Conservation (phyloP, 495 filamentous ascomycete species). For the Recurvomyces mirabilis region DNA sequence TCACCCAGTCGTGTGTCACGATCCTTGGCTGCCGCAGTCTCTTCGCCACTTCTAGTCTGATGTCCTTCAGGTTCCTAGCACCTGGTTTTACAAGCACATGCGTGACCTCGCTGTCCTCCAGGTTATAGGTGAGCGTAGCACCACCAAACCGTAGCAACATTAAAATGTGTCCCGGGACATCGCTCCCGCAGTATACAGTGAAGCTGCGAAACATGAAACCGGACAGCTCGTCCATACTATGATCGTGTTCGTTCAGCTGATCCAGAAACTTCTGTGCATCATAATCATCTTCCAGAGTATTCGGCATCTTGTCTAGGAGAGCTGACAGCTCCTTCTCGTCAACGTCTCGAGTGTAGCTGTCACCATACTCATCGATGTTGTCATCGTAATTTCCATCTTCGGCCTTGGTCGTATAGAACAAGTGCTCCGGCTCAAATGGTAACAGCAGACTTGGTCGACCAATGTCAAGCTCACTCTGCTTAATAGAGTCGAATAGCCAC, state of each 20-base stretch:
- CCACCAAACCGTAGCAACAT: conserved; percentile 55
- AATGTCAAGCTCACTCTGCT: conserved; percentile 52
- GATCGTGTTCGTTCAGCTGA: conserved; percentile 47
- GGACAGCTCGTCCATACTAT: conserved; percentile 38
- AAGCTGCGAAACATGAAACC: conserved; percentile 60
- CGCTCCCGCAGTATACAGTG: conserved; percentile 42
- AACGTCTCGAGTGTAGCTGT: conserved; percentile 72
- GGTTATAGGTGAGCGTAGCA: conserved; percentile 39
- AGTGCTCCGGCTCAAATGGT: conserved; percentile 58
- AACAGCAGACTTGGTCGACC: conserved; percentile 46
- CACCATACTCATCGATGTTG: conserved; percentile 64
- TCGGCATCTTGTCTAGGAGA: conserved; percentile 40
- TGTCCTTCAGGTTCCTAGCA: conserved; percentile 30
- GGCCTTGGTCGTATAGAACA: conserved; percentile 43
- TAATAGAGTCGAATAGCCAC: conserved; percentile 78
- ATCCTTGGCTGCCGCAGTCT: conserved; percentile 52
- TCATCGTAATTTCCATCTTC: conserved; percentile 35
- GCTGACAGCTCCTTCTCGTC: conserved; percentile 51
- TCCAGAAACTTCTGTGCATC: conserved; percentile 25
- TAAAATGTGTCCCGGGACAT: conserved; percentile 15
- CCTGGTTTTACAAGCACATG: conserved; percentile 49
- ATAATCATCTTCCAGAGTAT: conserved; percentile 25
- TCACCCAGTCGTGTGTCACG: conserved; percentile 61
- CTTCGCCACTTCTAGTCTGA: conserved; percentile 31
- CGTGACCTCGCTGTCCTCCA: conserved; percentile 44